Evolutionary conservation across 345 rosid genomes (phyloP), one percentile per base, ranked within the genome.

Genomic region (Diplotaxis tenuifolia): DNA sequence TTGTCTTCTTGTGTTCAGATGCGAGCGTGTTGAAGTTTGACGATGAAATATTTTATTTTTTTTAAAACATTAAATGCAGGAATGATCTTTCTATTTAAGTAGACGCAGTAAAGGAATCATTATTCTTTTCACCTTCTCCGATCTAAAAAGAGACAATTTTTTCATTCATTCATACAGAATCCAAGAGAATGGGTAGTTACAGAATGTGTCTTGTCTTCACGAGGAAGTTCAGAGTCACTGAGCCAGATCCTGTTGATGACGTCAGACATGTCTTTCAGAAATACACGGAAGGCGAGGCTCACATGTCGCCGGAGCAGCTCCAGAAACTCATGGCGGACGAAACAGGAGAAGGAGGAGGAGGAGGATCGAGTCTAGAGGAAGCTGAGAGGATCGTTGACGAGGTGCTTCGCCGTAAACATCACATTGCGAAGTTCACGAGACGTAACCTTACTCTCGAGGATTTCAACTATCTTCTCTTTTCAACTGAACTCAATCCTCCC

Each of bases 301-400:
- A 80, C 67, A 87, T 91, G 95, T 70, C 86, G 15, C 82, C 86
- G 7, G 93, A 87, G 68, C 95, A 94, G 83, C 74, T 94, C 53
- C 83, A 63, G 67, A 80, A 63, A 36, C 82, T 91, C 82, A 57
- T 88, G 78, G 74, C 54, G 56, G 96, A 86, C 7, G 55, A 75
- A 49, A n/a, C 50, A 32, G 38, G 34, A 27, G 5, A 3, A 36
- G 81, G 73, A 49, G 76, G 75, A 31, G 79, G 67, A 1, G 59
- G 7, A 34, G 83, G 53, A 9, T 61, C 83, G 56, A 42, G 67
- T 61, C 58, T 79, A 0, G 92, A 88, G 28, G 90, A 89, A 7
- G 78, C 92, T 1, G 88, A 81, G 83, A 77, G 67, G 67, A 77
- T 89, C 79, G 81, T 94, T 12, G 84, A 84, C 22, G 83, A 83